Conservation (phyloP, 2,329 filamentous ascomycete genomes). For the Colletotrichum costaricense region DNA sequence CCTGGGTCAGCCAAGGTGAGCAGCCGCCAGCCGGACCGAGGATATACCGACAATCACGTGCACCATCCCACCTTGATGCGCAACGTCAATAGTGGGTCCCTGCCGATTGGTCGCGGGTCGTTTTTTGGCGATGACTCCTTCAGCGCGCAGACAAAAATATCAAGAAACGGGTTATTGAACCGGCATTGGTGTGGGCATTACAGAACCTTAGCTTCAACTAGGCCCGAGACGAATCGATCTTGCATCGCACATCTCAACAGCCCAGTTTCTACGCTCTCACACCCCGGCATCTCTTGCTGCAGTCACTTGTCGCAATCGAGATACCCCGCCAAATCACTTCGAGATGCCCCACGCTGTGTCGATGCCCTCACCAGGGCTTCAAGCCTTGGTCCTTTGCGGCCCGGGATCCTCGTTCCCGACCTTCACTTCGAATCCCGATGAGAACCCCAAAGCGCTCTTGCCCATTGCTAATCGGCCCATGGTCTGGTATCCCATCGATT, state of each 20-base stretch:
- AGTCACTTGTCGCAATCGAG: slow-evolving; percentile 1
- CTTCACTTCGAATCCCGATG: slow-evolving; percentile 83
- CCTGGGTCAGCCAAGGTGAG: neutral
- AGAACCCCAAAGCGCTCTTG: slow-evolving; percentile 84
- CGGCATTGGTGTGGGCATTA: neutral
- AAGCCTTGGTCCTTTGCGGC: slow-evolving; percentile 85
- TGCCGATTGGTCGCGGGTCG: neutral
- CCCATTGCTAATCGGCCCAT: slow-evolving; percentile 88
- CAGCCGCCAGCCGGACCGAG: neutral
- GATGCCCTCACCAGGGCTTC: slow-evolving; percentile 80
- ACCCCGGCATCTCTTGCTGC: neutral
- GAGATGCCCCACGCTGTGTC: slow-evolving; percentile 81
- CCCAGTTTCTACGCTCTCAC: neutral
- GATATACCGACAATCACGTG: slow-evolving; percentile 24
- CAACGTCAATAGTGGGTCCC: slow-evolving; percentile 9
- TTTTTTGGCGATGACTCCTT: slow-evolving; percentile 33
- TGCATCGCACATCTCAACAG: neutral
- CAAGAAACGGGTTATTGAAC: slow-evolving; percentile 11
- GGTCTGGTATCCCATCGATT: slow-evolving; percentile 91
- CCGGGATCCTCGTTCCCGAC: slow-evolving; percentile 85
- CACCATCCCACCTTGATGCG: slow-evolving; percentile 16
- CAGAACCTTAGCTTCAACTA: neutral
- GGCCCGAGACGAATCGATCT: neutral
- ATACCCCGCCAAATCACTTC: slow-evolving; percentile 31
- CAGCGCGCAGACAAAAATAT: slow-evolving; percentile 6